Base-by-base conservation (phyloP, 192 early-diverging fungal species). In the Entrophospora sp. region DNA sequence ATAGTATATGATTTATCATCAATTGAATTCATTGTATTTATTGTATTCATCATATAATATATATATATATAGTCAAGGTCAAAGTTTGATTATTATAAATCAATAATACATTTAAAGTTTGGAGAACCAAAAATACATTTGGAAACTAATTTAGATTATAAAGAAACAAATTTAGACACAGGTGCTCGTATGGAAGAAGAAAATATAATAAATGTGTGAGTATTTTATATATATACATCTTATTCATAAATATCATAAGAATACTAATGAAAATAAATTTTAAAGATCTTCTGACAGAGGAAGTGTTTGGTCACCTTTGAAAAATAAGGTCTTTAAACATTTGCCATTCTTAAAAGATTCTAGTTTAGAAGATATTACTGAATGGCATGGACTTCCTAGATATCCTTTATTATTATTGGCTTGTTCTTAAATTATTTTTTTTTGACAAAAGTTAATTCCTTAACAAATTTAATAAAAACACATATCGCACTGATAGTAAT, bases 71-170 rank as follows among this genome's bases (percentile, higher is more conserved):
- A 83, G 74, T 64, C 85, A 20, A 73, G 83, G 2, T 85, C 87
- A 16, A 49, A 44, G 3, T 60, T 77, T 56, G 88, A 89, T 60
- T 64, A 74, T 46, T 89, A 86, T 57, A 80, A 79, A 45, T 78
- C 83, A 6, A 70, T 77, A 9, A 61, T 87, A 13, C 73, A 82
- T 42, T 31, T 85, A 18, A 69, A 69, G 1, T 75, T 87, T 38
- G 62, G 75, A 18, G 77, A 81, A 30, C 73, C 83, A 4, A 78
- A 82, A 27, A 62, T 87, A 9, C 75, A 73, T 57, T 59, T 90
- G 13, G 66, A 76, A 31, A 65, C 71, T 3, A 92, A 90, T 73
- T 72, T 77, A 2, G 86, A 92, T 58, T 90, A 83, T 67, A 79
- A 73, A 7, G 72, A 73, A 10, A 32, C 69, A 5, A 13, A 9